These are phyloP conservation scores for Hirsutella rhossiliensis DNA, from an alignment of 2,329 filamentous ascomycete species.

Conservation along the genomic window DNA sequence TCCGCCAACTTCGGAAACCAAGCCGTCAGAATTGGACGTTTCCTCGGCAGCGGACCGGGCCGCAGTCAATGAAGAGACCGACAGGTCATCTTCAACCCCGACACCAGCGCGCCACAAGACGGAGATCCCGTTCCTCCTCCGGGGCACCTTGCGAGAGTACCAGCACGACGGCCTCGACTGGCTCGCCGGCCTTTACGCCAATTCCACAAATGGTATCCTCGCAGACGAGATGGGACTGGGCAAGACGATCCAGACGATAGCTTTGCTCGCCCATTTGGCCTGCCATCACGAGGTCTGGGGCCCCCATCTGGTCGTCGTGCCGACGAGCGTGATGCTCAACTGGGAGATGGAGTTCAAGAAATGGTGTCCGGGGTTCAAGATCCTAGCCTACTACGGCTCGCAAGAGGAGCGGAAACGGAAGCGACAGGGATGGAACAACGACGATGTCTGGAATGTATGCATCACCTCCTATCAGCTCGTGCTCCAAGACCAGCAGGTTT, in stretches of 20 bases:
- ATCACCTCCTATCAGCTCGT: conserved; percentile 98
- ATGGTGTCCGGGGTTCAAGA: conserved; percentile 96
- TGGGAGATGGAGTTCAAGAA: conserved; percentile 99
- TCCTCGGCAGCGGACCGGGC: conserved; percentile 24
- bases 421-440: conserved; percentile 83
- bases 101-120: conserved; percentile 41
- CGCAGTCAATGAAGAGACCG: conserved; percentile 14
- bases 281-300: conserved; percentile 89
- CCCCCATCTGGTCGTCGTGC: conserved; percentile 88
- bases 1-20: conserved; percentile 36
- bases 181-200: conserved; percentile 85
- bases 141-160: conserved; percentile 86
- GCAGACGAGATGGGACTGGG: conserved; percentile 98
- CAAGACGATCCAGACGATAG: conserved; percentile 97
- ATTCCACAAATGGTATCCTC: conserved; percentile 88
- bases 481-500: conserved; percentile 83
- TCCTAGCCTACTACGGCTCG: conserved; percentile 90
- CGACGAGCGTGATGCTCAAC: conserved; percentile 96
- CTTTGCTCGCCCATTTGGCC: conserved; percentile 82
- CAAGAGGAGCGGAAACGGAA: conserved; percentile 87
- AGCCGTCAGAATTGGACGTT: conserved; percentile 36
- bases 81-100: conserved; percentile 21
- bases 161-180: conserved; percentile 96
- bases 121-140: conserved; percentile 68
- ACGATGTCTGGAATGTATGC: conserved; percentile 91